Base-by-base conservation (phyloP, 108 stramenopile species). In the Skeletonema costatum region DNA sequence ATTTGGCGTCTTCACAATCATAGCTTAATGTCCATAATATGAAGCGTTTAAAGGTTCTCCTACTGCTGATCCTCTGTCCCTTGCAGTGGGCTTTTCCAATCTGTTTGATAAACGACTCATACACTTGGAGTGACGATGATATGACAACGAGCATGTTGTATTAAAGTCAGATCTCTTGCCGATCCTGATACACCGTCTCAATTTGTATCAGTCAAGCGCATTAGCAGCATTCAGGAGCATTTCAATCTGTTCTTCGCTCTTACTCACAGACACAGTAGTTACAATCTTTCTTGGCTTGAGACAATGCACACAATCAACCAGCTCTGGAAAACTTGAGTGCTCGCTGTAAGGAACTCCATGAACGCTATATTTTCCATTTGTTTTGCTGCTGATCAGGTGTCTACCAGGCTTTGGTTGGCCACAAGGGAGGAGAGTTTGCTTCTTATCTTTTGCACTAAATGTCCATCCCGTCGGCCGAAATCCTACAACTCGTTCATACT, bases 301-400 rank as follows among this genome's bases (percentile, higher is more conserved):
- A 69, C 80, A 87, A 36, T 62, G 76, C 51, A 97, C 58, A 65
- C 93, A 96, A 41, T 96, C 97, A 16, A 93, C 86, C 21, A 97
- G 81, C 62, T 97, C 97, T 5, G 89, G 89, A 70, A 93, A 97
- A 50, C 81, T 85, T 17, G 91, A 92, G 66, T 97, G 97, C 64
- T 97, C 97, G 68, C 88, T 90, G 77, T 97, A 97, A 0, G 97
- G 97, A 21, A 97, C 89, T 46, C 88, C 87, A 77, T 93, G 86
- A 25, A 95, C 84, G n/a, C 69, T 81, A 31, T 86, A 65, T 56
- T 82, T 84, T 2, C 89, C 91, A 53, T 69, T 84, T 5, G 75
- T 68, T 29, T 86, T 80, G 39, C 71, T 86, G 48, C 70, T 83
- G 5, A 93, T 70, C 35, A 92, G 61, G 39, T 76, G 48, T 58